Percentiles rank a stretch among this genome's conserved stretches.
These are phyloP conservation scores for Flagelloscypha sp. DNA, from an alignment of 768 basidiomycete genomes.

Conservation along the genomic window DNA sequence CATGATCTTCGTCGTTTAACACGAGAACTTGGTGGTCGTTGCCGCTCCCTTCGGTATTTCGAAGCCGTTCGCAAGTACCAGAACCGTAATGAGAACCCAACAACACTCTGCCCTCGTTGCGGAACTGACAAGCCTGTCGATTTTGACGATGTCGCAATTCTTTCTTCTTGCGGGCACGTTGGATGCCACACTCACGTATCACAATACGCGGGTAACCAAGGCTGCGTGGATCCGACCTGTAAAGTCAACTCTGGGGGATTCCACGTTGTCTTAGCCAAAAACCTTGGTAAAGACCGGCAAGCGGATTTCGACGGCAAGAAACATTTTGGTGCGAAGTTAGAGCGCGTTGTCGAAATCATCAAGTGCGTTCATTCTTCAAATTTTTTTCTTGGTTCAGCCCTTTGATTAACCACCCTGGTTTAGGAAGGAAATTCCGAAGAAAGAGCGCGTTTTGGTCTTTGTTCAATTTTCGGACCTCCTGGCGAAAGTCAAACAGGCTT, in stretches of 20 bases:
- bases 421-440: constrained; percentile 60
- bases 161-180: constrained; percentile 89
- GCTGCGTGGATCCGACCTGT: constrained; percentile 75
- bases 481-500: constrained; percentile 82
- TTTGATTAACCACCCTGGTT: constrained; percentile 5
- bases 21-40: constrained; percentile 85
- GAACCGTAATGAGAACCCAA: constrained; percentile 54
- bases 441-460: constrained; percentile 84
- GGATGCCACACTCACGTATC: constrained; percentile 74
- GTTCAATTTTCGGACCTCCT: constrained; percentile 95
- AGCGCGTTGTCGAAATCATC: constrained; percentile 67
- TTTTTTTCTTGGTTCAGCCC: constrained; percentile 1
- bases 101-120: constrained; percentile 60
- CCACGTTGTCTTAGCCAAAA: constrained; percentile 76
- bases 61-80: constrained; percentile 85
- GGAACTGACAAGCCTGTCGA: constrained; percentile 43
- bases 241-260: constrained; percentile 72
- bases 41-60: constrained; percentile 88
- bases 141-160: constrained; percentile 70
- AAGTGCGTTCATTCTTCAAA: constrained; percentile 37
- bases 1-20: constrained; percentile 77
- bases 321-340: constrained; percentile 78
- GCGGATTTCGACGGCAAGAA: constrained; percentile 63
- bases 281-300: constrained; percentile 72
- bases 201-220: constrained; percentile 64